These are phyloP conservation scores for Orbilia quercus DNA, from an alignment of 2,329 filamentous ascomycete species.

Conservation along the genomic window DNA sequence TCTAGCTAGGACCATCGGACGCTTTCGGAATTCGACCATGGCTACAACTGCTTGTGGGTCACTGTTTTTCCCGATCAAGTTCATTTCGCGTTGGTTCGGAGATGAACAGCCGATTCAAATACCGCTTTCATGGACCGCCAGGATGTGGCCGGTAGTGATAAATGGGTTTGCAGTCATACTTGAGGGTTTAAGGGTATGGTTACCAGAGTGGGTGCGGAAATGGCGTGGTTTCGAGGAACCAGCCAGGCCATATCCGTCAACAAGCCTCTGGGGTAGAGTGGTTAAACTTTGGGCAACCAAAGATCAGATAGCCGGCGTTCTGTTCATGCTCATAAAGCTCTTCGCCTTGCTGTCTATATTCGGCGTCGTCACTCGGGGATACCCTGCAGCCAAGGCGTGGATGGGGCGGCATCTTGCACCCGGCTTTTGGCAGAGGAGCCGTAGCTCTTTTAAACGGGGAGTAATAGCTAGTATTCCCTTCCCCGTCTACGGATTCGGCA, in stretches of 20 bases:
- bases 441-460: neutral
- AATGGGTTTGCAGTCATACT: neutral
- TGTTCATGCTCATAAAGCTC: slow-evolving; percentile 11
- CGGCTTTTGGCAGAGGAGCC: slow-evolving; percentile 6
- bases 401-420: neutral
- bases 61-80: slow-evolving; percentile 8
- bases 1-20: slow-evolving; percentile 7
- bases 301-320: neutral
- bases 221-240: neutral
- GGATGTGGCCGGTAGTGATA: slow-evolving; percentile 2
- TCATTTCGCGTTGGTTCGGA: slow-evolving; percentile 6
- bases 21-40: neutral
- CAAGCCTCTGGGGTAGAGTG: too few relatives aligned
- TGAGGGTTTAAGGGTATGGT: slow-evolving; percentile 1
- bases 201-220: neutral
- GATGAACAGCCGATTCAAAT: slow-evolving; percentile 13
- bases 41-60: neutral
- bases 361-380: neutral
- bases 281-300: neutral
- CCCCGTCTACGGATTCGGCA: neutral
- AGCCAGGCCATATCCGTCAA: neutral
- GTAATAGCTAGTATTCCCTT: neutral
- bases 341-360: slow-evolving; percentile 17
- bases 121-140: slow-evolving; percentile 1
- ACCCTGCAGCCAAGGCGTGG: slow-evolving; percentile 4